Evolutionary conservation across 768 basidiomycete species (phyloP), one percentile per base, ranked within the genome.

Genomic region (Tulasnella sp.): DNA sequence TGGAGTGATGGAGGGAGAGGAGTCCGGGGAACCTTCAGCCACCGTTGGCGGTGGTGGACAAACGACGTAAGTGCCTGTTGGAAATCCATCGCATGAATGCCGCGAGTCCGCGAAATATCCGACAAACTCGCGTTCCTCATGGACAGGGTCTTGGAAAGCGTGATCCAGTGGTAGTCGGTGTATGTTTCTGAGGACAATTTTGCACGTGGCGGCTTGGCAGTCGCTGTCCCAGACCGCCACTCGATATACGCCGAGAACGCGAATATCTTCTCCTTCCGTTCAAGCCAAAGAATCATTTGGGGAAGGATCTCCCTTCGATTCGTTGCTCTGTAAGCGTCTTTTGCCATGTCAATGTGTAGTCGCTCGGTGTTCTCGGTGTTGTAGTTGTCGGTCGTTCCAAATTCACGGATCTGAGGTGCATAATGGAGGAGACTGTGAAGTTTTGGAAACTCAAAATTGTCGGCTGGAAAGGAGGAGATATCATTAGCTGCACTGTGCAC

Each of bases 371-470:
- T 79, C 31, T 85, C 84, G 8, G 85, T 84, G 31, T 83, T 84
- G 73, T 80, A 84, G 38, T 84, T 83, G n/a, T 85, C 83, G 16
- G 80, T 73, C 4, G 82, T 34, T 2, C 84, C 84, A 9, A 81
- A 76, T 2, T 74, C n/a, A 6, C 27, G 18, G 72, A 85, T 83
- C 0, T 81, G 72, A 7, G 39, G 24, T 0, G 78, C 48, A 72
- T 84, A 84, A 76, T 84, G 84, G 2, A 36, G 52, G 16, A 84
- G 40, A 5, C 76, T 75, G 56, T 84, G 84, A 3, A 84, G 24
- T 74, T 84, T 84, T 5, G 84, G 84, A 2, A 85, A 84, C 16
- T 84, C 80, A 80, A 84, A 85, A 40, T 72, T n/a, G 39, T 72
- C 39, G 31, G 19, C 71, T 72, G 71, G 16, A 56, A n/a, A n/a